A percentile compares a stretch with the other conserved stretches of the same genome.
Evolutionary conservation across 2,329 filamentous ascomycete genomes (phyloP).

Genomic region (Cercospora citrullina): DNA sequence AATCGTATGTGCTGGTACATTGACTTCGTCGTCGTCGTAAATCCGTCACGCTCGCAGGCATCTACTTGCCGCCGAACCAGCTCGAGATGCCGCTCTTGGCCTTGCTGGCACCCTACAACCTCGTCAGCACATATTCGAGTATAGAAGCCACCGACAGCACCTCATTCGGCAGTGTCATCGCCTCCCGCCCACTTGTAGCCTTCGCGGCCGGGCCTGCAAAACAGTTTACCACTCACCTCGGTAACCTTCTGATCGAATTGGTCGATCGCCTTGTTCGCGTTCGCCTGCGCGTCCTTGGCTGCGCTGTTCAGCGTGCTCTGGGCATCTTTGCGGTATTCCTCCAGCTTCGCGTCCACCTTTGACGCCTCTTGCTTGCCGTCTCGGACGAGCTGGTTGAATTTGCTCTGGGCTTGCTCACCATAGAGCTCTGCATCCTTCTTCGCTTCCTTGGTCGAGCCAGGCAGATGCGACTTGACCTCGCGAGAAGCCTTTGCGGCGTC

Average conservation of each 20-base stretch:
- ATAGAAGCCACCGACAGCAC: background rate
- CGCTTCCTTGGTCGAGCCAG: conserved; percentile 61
- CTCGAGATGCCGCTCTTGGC: conserved; percentile 80
- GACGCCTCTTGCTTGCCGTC: conserved; percentile 55
- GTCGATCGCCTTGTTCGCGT: conserved; percentile 60
- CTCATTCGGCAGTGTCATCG: conserved; percentile 13
- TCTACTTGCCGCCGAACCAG: conserved; percentile 70
- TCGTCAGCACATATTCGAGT: conserved; percentile 18
- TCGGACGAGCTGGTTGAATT: conserved; percentile 62
- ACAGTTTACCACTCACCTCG: conserved; percentile 30
- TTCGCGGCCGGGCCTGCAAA: conserved; percentile 24
- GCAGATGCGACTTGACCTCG: conserved; percentile 65
- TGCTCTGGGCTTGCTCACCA: conserved; percentile 56
- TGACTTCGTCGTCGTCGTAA: conserved; percentile 8
- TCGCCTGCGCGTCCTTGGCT: conserved; percentile 46
- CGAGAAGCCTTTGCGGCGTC: conserved; percentile 71
- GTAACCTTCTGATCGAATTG: conserved; percentile 78
- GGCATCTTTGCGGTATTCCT: conserved; percentile 48
- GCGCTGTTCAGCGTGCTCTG: conserved; percentile 62
- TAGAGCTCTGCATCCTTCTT: conserved; percentile 57
- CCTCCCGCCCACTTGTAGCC: conserved; percentile 22
- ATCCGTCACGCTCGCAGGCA: background rate
- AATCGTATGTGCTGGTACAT: conserved; percentile 13
- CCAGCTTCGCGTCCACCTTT: conserved; percentile 33
- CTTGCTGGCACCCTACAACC: conserved; percentile 64